These are phyloP conservation scores for Recurvomyces mirabilis DNA, from an alignment of 495 filamentous ascomycete genomes.

Conservation along the genomic window DNA sequence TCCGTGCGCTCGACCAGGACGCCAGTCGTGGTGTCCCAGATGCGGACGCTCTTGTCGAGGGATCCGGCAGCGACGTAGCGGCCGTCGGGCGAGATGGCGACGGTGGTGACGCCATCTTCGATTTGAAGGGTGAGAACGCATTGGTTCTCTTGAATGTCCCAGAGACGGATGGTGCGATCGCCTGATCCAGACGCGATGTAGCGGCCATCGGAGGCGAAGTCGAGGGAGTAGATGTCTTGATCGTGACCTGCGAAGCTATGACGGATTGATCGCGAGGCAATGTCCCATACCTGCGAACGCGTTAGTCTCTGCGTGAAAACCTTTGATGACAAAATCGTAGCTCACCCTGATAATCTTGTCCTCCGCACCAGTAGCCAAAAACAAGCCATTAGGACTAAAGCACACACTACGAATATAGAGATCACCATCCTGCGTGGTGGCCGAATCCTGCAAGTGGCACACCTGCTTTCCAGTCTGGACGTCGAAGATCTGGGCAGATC, in stretches of 20 bases:
- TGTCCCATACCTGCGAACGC: conserved; percentile 37
- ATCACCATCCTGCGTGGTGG: conserved; percentile 30
- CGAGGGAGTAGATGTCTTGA: conserved; percentile 36
- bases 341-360: conserved; percentile 36
- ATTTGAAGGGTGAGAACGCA: conserved; percentile 28
- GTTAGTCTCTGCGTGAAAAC: too few relatives aligned
- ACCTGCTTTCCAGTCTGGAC: conserved; percentile 29
- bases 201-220: conserved; percentile 33
- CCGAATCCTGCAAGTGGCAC: conserved; percentile 30
- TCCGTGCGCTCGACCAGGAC: conserved; percentile 31
- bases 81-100: conserved; percentile 34
- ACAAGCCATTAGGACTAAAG: conserved; percentile 35
- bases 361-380: conserved; percentile 34
- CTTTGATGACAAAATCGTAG: too few relatives aligned
- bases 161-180: conserved; percentile 34
- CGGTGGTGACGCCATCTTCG: conserved; percentile 36
- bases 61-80: conserved; percentile 35
- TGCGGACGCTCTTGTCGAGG: conserved; percentile 35
- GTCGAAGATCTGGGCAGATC: conserved; percentile 35
- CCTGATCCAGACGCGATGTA: conserved; percentile 35
- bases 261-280: conserved; percentile 26
- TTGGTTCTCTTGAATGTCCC: conserved; percentile 29
- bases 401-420: conserved; percentile 36
- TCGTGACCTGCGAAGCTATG: conserved; percentile 34
- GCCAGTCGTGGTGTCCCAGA: conserved; percentile 31